These are phyloP conservation scores for Gnomoniopsis smithogilvyi DNA, from an alignment of 2,329 filamentous ascomycete species.

Conservation along the genomic window DNA sequence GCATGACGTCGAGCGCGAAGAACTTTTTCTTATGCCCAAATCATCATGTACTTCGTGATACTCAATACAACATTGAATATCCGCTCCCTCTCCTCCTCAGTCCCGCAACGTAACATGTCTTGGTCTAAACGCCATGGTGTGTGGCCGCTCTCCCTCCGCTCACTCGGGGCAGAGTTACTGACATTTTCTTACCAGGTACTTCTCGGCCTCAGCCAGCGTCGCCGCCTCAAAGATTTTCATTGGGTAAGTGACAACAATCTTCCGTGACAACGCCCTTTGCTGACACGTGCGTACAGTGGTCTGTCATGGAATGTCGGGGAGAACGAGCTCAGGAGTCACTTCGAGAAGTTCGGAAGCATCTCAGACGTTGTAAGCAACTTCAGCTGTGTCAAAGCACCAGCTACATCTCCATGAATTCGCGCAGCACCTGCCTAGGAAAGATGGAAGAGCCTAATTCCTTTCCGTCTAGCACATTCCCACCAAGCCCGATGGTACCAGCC, in stretches of 20 bases:
- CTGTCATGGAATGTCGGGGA: not conserved
- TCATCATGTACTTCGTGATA: not conserved
- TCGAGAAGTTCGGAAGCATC: not conserved
- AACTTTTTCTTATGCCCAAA: not conserved
- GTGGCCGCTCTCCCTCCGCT: not conserved
- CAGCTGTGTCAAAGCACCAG: not conserved
- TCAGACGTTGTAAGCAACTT: not conserved
- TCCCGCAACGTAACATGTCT: not conserved
- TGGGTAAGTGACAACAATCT: slow-evolving; percentile 1
- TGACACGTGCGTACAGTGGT: not conserved
- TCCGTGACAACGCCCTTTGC: not conserved
- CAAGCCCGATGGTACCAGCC: not conserved
- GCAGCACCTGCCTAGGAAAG: not conserved
- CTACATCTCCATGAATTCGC: not conserved
- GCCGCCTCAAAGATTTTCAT: not conserved
- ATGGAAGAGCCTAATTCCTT: not conserved
- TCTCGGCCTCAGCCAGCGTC: slow-evolving; percentile 3
- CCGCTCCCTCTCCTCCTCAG: not conserved
- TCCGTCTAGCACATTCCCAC: not conserved
- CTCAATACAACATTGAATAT: not conserved
- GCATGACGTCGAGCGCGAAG: not conserved
- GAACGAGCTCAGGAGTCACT: not conserved
- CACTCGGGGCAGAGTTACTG: not conserved
- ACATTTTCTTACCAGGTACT: slow-evolving; percentile 1
- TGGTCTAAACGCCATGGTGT: not conserved